phyloP scores from a whole-genome alignment of 2,329 filamentous ascomycete genomes.

The Trichoderma atroviride region DNA sequence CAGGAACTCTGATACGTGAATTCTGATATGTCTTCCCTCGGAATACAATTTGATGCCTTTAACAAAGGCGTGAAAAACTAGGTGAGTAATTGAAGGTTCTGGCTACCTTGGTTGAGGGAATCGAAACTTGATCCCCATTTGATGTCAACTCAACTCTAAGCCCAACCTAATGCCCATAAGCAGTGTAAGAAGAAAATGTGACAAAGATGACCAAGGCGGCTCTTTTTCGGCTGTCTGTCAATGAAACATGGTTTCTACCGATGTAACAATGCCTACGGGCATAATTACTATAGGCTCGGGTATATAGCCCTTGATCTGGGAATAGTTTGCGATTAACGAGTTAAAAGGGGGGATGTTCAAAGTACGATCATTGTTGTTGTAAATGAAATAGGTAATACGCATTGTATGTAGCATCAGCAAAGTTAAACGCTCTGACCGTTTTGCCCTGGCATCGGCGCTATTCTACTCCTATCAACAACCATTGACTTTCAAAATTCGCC shows the following conservation, averaged over 20 bases:
- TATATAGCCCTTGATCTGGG: not conserved
- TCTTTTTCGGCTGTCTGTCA: not conserved
- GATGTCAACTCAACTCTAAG: not conserved
- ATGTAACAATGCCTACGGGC: not conserved
- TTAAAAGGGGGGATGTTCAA: not conserved
- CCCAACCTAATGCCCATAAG: not conserved
- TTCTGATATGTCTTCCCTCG: not conserved
- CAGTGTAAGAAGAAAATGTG: not conserved
- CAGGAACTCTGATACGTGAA: not conserved
- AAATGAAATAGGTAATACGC: not conserved
- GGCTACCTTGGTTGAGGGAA: not conserved
- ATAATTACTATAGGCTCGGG: not conserved
- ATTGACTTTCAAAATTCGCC: not conserved
- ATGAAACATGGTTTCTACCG: not conserved
- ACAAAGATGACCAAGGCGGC: not conserved
- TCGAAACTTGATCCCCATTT: not conserved
- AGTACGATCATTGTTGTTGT: not conserved
- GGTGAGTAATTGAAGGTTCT: not conserved
- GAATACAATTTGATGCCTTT: not conserved
- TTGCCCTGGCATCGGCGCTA: not conserved
- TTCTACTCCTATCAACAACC: not conserved
- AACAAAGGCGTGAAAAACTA: not conserved
- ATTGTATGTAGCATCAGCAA: not conserved
- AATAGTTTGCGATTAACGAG: not conserved
- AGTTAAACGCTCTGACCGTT: not conserved